Evolutionary conservation across 179 eudicot species (phyloP).

Genomic region (Camellia oleifera): DNA sequence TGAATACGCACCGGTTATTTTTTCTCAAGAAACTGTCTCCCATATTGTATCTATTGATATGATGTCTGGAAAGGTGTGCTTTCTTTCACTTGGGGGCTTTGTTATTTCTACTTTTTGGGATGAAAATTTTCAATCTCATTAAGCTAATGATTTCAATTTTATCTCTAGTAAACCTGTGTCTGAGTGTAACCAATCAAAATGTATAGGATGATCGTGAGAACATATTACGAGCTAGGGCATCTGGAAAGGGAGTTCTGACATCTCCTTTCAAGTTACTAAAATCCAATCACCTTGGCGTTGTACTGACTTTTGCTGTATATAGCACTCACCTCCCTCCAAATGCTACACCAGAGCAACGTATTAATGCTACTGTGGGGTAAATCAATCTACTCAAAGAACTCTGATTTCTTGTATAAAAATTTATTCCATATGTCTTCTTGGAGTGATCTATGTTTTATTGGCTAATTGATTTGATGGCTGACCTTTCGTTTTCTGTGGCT

Average conservation of each 20-base stretch:
- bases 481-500: not conserved
- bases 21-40: slow-evolving; percentile 82
- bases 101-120: not conserved
- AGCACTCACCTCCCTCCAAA: slow-evolving; percentile 55
- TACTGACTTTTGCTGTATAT: slow-evolving; percentile 90
- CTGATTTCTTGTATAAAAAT: not conserved
- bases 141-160: not conserved
- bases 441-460: not conserved
- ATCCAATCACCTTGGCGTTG: slow-evolving; percentile 89
- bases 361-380: slow-evolving; percentile 88
- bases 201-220: slow-evolving; percentile 90
- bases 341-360: slow-evolving; percentile 73
- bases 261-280: slow-evolving; percentile 88
- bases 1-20: slow-evolving; percentile 96
- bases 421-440: not conserved
- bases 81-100: not conserved
- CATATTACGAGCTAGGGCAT: slow-evolving; percentile 83
- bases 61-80: slow-evolving; percentile 91
- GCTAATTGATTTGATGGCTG: not conserved
- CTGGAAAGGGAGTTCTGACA: slow-evolving; percentile 91
- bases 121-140: not conserved
- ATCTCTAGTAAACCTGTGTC: not conserved
- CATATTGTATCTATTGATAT: slow-evolving; percentile 91
- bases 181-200: not conserved
- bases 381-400: slow-evolving; percentile 5